Evolutionary conservation across 1,139 yeast genomes (phyloP), one percentile per base, ranked within the genome.

Genomic region (Suhomyces atakaporum): DNA sequence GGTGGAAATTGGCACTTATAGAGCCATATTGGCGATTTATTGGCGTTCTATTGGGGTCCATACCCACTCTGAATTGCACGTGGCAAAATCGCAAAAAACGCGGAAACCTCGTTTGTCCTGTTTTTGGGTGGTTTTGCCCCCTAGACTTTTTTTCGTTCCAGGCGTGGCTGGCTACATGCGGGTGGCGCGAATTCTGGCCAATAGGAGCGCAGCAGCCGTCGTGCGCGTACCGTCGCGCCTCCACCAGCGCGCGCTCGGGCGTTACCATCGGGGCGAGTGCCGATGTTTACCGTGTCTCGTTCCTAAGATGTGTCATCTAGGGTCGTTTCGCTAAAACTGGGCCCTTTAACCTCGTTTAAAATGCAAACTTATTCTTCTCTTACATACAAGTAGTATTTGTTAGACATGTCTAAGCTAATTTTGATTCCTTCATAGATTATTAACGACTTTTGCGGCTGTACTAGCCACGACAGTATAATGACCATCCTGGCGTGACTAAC

Each of bases 21-120:
- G n/a, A n/a, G n/a, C n/a, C n/a, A n/a, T n/a, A n/a, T n/a, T n/a
- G n/a, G n/a, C n/a, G n/a, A n/a, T n/a, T n/a, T n/a, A n/a, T n/a
- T n/a, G n/a, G n/a, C n/a, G n/a, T n/a, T n/a, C n/a, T n/a, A n/a
- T n/a, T n/a, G n/a, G n/a, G n/a, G n/a, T n/a, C n/a, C n/a, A n/a
- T n/a, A n/a, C n/a, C n/a, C n/a, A n/a, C n/a, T n/a, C n/a, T n/a
- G n/a, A 16, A 18, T 26, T 19, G 40, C 40, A 37, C 40, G 40
- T 33, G 40, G 40, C 21, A 16, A 9, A 20, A 16, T 8, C 19
- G 14, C 30, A 39, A 37, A 50, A 50, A 36, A 33, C 29, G 49
- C 47, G 53, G 54, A 49, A 45, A 41, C 45, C 29, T 34, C 41
- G 45, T 48, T 49, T 44, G 50, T 40, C 51, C 54, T 47, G 44